A percentile compares a stretch with the other conserved stretches of the same genome.
Conservation (phyloP, 2,329 filamentous ascomycete genomes). For the Penicillium freii region DNA sequence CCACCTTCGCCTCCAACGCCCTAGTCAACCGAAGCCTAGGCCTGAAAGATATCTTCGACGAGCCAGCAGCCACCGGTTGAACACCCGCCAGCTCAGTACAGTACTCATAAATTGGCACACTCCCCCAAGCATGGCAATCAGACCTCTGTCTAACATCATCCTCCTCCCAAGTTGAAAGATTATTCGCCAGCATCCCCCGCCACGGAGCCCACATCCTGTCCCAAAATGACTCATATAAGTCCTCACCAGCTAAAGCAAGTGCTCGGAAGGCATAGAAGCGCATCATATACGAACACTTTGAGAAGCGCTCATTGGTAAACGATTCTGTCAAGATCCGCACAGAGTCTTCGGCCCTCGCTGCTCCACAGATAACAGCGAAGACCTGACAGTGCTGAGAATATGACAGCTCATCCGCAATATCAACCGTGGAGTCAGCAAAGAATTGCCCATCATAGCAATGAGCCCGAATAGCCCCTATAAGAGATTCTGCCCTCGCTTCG, state of each 20-base stretch:
- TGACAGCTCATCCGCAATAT: slow-evolving; percentile 21
- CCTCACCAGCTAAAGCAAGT: slow-evolving; percentile 33
- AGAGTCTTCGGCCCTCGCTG: slow-evolving; percentile 10
- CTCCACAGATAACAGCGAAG: slow-evolving; percentile 31
- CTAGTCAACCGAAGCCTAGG: slow-evolving; percentile 19
- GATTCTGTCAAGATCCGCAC: slow-evolving; percentile 29
- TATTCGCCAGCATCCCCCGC: slow-evolving; percentile 38
- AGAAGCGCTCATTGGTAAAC: slow-evolving; percentile 30
- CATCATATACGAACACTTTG: slow-evolving; percentile 42
- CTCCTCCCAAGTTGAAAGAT: slow-evolving; percentile 46
- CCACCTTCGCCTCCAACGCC: slow-evolving; percentile 19
- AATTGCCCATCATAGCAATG: slow-evolving; percentile 34
- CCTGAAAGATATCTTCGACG: slow-evolving; percentile 18
- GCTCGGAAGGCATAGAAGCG: slow-evolving; percentile 44
- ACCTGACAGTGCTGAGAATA: slow-evolving; percentile 35
- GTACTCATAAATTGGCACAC: slow-evolving; percentile 45
- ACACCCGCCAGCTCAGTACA: slow-evolving; percentile 38
- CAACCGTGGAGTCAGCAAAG: slow-evolving; percentile 36
- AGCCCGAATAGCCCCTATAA: slow-evolving; percentile 22
- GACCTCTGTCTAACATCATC: slow-evolving; percentile 45
- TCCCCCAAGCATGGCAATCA: slow-evolving; percentile 48
- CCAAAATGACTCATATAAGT: slow-evolving; percentile 38
- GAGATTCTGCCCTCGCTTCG: slow-evolving; percentile 15
- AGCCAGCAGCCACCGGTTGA: slow-evolving; percentile 15
- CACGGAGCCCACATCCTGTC: slow-evolving; percentile 36